Conservation (phyloP, 768 basidiomycete genomes). For the Podaxis carcinomalis region DNA sequence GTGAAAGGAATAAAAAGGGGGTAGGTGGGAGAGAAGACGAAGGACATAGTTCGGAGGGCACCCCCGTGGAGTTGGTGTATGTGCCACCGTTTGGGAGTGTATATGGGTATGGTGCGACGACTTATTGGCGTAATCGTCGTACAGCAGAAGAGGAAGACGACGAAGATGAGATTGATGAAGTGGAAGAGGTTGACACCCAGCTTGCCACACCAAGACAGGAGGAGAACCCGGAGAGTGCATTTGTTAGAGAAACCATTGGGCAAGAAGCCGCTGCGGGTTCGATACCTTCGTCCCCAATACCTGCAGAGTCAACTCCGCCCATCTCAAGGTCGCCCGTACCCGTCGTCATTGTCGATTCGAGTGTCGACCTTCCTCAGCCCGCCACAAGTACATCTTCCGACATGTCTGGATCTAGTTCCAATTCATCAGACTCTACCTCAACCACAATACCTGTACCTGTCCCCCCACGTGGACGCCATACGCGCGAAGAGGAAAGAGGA, state of each 20-base stretch:
- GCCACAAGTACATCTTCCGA: neutral
- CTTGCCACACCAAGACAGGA: constrained; percentile 13
- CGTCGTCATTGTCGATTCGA: constrained; percentile 1
- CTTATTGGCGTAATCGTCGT: constrained; percentile 15
- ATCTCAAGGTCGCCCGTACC: constrained; percentile 8
- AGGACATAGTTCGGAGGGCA: constrained; percentile 31
- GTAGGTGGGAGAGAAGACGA: constrained; percentile 14
- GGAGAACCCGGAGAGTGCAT: constrained; percentile 5
- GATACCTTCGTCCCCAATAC: neutral
- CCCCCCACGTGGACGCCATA: neutral
- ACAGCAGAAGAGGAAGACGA: constrained; percentile 19
- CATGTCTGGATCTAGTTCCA: neutral
- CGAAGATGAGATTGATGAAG: constrained; percentile 20
- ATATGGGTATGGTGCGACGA: constrained; percentile 17
- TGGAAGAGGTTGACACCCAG: constrained; percentile 9
- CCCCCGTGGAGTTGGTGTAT: constrained; percentile 69
- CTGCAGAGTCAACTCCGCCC: constrained; percentile 3
- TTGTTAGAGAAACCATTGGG: neutral
- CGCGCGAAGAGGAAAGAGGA: neutral
- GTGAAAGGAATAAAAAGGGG: constrained; percentile 11
- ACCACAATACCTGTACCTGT: neutral
- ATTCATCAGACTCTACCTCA: neutral
- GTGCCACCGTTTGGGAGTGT: constrained; percentile 48
- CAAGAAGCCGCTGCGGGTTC: neutral
- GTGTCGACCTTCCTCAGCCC: neutral